These are phyloP conservation scores for Albugo laibachii DNA, from an alignment of 352 stramenopile species.

Conservation along the genomic window DNA sequence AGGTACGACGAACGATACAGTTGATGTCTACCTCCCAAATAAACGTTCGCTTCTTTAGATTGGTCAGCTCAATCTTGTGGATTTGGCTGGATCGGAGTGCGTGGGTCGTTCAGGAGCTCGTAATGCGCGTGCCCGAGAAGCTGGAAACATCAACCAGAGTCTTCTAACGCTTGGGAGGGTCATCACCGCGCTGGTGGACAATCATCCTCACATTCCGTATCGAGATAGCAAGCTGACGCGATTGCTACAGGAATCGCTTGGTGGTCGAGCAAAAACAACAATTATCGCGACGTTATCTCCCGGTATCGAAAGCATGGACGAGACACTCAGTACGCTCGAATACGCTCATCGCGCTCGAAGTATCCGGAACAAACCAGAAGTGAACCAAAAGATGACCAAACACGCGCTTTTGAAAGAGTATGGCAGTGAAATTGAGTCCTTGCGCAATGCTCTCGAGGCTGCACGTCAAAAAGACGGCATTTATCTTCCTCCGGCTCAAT, in stretches of 20 bases:
- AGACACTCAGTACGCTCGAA: slow-evolving; percentile 94
- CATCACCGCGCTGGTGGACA: slow-evolving; percentile 95
- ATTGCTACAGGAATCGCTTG: slow-evolving; percentile 88
- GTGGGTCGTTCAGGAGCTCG: slow-evolving; percentile 80
- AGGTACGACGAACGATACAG: slow-evolving; percentile 3
- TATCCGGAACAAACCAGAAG: slow-evolving; percentile 89
- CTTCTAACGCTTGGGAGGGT: slow-evolving; percentile 94
- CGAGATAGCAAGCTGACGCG: slow-evolving; percentile 92
- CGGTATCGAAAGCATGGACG: slow-evolving; percentile 82
- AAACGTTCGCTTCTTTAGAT: slow-evolving; percentile 12
- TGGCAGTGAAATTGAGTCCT: slow-evolving; percentile 75
- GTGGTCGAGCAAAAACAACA: slow-evolving; percentile 89
- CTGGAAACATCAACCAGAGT: slow-evolving; percentile 95
- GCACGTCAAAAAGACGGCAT: slow-evolving; percentile 85
- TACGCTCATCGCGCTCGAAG: slow-evolving; percentile 88
- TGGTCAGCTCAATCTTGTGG: slow-evolving; percentile 93
- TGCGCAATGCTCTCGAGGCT: slow-evolving; percentile 56
- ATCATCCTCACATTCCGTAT: slow-evolving; percentile 80
- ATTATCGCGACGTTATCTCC: slow-evolving; percentile 92
- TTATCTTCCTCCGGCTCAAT: slow-evolving; percentile 76
- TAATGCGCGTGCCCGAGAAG: slow-evolving; percentile 73
- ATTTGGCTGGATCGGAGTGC: slow-evolving; percentile 93
- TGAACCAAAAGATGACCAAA: slow-evolving; percentile 85
- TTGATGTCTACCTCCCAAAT: slow-evolving; percentile 1
- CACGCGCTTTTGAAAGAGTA: slow-evolving; percentile 83